Evolutionary conservation across 208 protist genomes (phyloP).

Genomic region (Kentomonas sorsogonicus): DNA sequence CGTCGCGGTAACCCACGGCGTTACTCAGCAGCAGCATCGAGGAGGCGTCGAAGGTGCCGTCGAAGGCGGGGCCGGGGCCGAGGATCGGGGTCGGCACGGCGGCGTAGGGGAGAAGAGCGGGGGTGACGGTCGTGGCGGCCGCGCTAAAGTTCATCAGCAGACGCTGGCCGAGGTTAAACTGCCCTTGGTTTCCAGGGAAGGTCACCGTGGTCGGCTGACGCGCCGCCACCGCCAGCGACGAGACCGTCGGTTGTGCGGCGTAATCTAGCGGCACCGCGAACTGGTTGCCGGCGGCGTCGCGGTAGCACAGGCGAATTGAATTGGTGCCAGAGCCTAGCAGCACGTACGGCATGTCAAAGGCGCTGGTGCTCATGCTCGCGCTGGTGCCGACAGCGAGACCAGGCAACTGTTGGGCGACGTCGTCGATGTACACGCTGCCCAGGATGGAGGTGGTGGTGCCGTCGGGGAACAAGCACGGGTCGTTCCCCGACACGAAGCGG

Average conservation of each 20-base stretch:
- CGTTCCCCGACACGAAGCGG: constrained; percentile 41
- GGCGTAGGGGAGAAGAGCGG: constrained; percentile 32
- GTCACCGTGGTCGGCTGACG: constrained; percentile 32
- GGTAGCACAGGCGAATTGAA: constrained; percentile 73
- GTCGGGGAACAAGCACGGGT: constrained; percentile 45
- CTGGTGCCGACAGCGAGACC: constrained; percentile 29
- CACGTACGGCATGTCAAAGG: constrained; percentile 35
- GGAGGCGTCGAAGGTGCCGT: constrained; percentile 65
- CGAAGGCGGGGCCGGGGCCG: constrained; percentile 42
- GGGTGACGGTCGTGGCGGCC: constrained; percentile 12
- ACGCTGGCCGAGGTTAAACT: constrained; percentile 71
- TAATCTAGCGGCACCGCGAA: constrained; percentile 69
- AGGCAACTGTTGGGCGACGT: constrained; percentile 28
- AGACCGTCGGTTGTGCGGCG: constrained; percentile 16
- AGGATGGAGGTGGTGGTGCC: constrained; percentile 16
- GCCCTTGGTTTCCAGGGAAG: constrained; percentile 18
- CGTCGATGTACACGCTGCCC: constrained; percentile 41
- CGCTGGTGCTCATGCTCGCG: constrained; percentile 1
- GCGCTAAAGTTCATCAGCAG: constrained; percentile 50
- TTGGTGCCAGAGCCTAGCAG: constrained; percentile 53
- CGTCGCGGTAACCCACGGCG: constrained; percentile 45
- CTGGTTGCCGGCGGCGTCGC: constrained; percentile 65
- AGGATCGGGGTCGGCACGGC: constrained; percentile 39
- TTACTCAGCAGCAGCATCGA: constrained; percentile 28
- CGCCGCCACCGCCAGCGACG: constrained; percentile 30